Evolutionary conservation across 139 green algal species (phyloP), one percentile per base, ranked within the genome.

Genomic region (Deuterostichococcus epilithicus): DNA sequence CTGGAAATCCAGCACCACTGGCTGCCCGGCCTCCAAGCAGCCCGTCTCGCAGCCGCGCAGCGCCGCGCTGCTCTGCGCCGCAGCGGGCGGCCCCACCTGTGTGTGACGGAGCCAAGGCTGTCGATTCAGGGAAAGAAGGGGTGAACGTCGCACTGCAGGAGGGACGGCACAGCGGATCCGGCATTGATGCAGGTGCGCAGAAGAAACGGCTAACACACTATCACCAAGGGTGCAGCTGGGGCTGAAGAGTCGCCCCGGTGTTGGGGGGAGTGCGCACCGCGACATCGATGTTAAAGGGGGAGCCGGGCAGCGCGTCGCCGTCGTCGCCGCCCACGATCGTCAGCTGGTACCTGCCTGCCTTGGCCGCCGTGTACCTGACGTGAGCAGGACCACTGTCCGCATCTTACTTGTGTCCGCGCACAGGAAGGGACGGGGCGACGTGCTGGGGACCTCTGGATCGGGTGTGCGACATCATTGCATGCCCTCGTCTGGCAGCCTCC

Each of bases 221-320:
- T n/a, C n/a, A n/a, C n/a, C n/a, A n/a, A n/a, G n/a, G n/a, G n/a
- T n/a, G 42, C 10, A 52, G 42, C 10, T 52, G 42, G 42, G 13
- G 10, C 42, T 52, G 42, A 52, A 52, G 10, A n/a, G n/a, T n/a
- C n/a, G n/a, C n/a, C n/a, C n/a, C n/a, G n/a, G n/a, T n/a, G n/a
- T n/a, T n/a, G n/a, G n/a, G 3, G 52, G 3, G 5, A n/a, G 3
- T 5, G 52, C 52, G 10, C 52, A 63, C 52, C 32, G 30, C 33
- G 25, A 80, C 45, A 30, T 30, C 15, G 10, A 80, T 6, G 5
- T 25, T 42, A 30, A 80, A 80, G 26, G 76, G 76, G 34, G 67
- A 71, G 76, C 76, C 76, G 25, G 44, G 42, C 68, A 75, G 35
- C 15, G 34, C 15, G 23, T 80, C 76, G 2, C 45, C 76, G 33